Evolutionary conservation across 1,284 basidiomycete species (phyloP), one percentile per base, ranked within the genome.

Genomic region (Rhodotorula glutinis): DNA sequence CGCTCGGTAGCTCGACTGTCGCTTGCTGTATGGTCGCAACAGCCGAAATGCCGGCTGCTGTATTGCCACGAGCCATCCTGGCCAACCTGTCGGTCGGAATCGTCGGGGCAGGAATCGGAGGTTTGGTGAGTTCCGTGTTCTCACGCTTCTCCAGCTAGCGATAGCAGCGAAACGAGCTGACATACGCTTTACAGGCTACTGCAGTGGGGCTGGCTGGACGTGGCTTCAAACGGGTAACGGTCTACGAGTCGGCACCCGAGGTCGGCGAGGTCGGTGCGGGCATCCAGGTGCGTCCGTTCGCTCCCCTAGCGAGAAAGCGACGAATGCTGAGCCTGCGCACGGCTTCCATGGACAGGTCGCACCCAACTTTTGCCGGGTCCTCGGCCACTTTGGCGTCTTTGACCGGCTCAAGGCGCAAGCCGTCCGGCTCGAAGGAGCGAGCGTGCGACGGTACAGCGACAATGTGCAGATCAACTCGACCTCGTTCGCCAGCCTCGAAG

Each of bases 91-190:
- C 27, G 27, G 70, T 78, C 47, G 69, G 75, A 47, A 72, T 76
- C 67, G 73, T 74, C 58, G 82, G 82, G 23, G 80, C 81, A 1
- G 82, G 82, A 16, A 79, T 82, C 27, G 82, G 82, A 17, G 82
- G 82, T 7, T 78, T 79, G 16, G 13, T 23, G 29, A 27, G 30
- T 27, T 29, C 13, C 16, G 43, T 17, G 43, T 17, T 4, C 19
- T 21, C 7, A 5, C 29, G 14, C 23, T 51, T 25, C 14, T 11
- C 27, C 56, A 51, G 40, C 49, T 2, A 57, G 46, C 40, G 49
- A 29, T 2, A 11, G 25, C 49, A 27, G 3, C 43, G 43, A 21
- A n/a, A 30, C n/a, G 29, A 27, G 16, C 25, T 53, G 19, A 7
- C 33, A 17, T 8, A 16, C 25, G 16, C 17, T 38, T 44, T 11